Base-by-base conservation (phyloP, 176 grass and related monocot genomes). In the Eragrostis nindensis region DNA sequence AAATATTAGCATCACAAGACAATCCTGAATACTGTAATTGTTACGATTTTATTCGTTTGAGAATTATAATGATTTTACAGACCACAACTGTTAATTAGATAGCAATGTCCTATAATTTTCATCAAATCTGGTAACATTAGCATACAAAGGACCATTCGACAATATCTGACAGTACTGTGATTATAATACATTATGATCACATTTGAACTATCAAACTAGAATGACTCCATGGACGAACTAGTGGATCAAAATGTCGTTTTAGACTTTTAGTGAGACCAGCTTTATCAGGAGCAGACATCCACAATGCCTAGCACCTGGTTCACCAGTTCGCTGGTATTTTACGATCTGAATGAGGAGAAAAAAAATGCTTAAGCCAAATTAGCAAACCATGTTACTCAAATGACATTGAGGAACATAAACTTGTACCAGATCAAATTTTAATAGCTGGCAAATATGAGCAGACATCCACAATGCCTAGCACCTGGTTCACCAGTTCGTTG, bases 131-230 rank as follows among this genome's bases (percentile, higher is more conserved):
- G 14, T 42, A 64, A 42, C 16, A 69, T n/a, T n/a, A 53, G 29
- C 17, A 45, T 76, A n/a, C 11, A 39, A 44, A 59, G 19, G 21
- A 25, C 52, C 36, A 40, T 57, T 11, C 53, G 3, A 24, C 25
- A 26, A 21, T 36, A 42, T 76, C 39, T 12, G 18, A 62, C 19
- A 43, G 16, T 76, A 76, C 18, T 9, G 14, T 45, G 40, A 62
- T 44, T 72, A 72, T 30, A 42, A 60, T 36, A 75, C 13, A 18
- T 73, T 44, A 12, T 24, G 44, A 2, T 53, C 39, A 73, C 29
- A 66, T 38, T 30, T 81, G 42, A 69, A 39, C 40, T 80, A 68
- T 72, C 25, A 50, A n/a, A 42, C 46, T 2, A 39, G 42, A 71
- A 48, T 63, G 70, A 64, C 30, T 11, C 8, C n/a, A 56, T 16